Evolutionary conservation across 257 asterid genomes (phyloP).

Genomic region (Solanum habrochaites): DNA sequence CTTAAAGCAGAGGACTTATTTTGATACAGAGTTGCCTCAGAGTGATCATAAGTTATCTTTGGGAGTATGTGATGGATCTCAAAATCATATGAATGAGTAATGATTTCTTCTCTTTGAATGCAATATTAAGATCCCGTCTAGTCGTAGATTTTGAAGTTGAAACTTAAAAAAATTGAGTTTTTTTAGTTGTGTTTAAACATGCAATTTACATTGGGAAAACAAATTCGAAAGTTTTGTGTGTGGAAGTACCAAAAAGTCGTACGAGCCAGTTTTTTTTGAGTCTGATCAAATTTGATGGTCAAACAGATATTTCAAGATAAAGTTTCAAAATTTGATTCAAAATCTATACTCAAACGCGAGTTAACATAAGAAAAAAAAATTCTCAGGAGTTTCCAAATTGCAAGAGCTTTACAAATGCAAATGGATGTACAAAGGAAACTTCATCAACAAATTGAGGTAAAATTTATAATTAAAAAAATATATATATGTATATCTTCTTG

Average conservation of each 20-base stretch:
- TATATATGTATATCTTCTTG: not conserved
- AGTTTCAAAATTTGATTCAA: not conserved
- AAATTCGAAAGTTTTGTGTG: not conserved
- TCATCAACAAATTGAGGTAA: conserved; percentile 85
- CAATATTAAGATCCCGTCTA: not conserved
- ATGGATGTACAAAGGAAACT: conserved; percentile 93
- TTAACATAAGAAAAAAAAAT: not conserved
- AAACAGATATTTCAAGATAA: not conserved
- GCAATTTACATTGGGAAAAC: not conserved
- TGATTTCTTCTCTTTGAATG: not conserved
- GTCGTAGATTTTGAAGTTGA: not conserved
- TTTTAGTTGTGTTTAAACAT: not conserved
- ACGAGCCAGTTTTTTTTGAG: not conserved
- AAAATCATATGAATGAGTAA: conserved; percentile 61
- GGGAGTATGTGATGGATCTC: conserved; percentile 33
- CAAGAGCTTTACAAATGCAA: conserved; percentile 64
- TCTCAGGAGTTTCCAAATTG: conserved; percentile 36
- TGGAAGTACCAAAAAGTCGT: not conserved
- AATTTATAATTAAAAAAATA: not conserved
- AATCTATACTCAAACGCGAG: not conserved
- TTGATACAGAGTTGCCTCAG: conserved; percentile 31
- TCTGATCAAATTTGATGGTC: not conserved
- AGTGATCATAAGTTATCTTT: conserved; percentile 10
- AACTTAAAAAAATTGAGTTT: not conserved
- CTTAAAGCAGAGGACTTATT: not conserved